A percentile compares a stretch with the other conserved stretches of the same genome.
These are phyloP conservation scores for Phytophthora ramorum DNA, from an alignment of 352 stramenopile species.

Conservation along the genomic window DNA sequence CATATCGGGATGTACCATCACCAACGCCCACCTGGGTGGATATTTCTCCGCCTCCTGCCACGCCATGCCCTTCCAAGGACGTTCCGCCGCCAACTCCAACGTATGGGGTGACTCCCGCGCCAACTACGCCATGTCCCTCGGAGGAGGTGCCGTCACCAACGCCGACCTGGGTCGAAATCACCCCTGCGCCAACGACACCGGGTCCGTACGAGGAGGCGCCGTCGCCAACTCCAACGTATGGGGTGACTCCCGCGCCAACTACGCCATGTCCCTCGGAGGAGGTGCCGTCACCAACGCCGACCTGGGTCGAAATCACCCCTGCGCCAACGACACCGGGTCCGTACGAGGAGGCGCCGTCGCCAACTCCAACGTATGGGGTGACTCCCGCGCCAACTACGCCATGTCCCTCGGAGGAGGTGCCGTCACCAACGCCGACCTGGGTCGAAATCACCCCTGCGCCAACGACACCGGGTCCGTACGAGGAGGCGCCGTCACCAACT, in stretches of 20 bases:
- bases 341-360: too few species aligned
- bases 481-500: too few species aligned
- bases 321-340: conserved; percentile 5
- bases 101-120: conserved; percentile 7
- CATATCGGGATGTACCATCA: background rate
- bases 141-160: conserved; percentile 5
- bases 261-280: background rate
- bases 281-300: conserved; percentile 6
- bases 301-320: conserved; percentile 9
- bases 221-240: conserved; percentile 2
- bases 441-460: conserved; percentile 4
- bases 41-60: conserved; percentile 14
- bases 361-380: too few species aligned
- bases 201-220: background rate
- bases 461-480: conserved; percentile 6
- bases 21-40: conserved; percentile 12
- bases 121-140: background rate
- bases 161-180: conserved; percentile 6
- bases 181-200: conserved; percentile 15
- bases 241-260: conserved; percentile 7
- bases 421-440: conserved; percentile 11
- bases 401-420: conserved; percentile 4
- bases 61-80: conserved; percentile 5
- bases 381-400: too few species aligned
- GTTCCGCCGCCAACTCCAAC: conserved; percentile 9